Percentiles rank a stretch among this genome's conserved stretches.
phyloP scores from a whole-genome alignment of 805 yeast species.

The Suhomyces canberraensis region DNA sequence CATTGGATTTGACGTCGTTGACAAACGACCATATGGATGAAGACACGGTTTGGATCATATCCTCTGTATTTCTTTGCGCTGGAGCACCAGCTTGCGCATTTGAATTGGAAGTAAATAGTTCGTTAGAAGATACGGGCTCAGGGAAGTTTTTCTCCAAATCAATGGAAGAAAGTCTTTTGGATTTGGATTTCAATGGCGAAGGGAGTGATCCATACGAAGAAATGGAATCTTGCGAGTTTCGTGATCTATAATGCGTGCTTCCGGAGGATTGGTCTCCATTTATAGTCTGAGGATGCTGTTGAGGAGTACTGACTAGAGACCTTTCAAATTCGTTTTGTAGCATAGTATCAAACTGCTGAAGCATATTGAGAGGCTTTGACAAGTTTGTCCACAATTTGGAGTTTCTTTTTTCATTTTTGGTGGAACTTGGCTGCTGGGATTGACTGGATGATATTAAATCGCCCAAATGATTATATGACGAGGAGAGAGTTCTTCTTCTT shows the following conservation, averaged over 20 bases:
- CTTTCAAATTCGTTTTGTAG: constrained; percentile 65
- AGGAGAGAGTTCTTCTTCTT: constrained; percentile 11
- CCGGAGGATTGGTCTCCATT: constrained; percentile 1
- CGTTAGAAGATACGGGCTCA: neutral
- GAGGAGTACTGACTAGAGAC: constrained; percentile 8
- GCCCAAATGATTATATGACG: constrained; percentile 7
- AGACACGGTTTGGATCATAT: constrained; percentile 41
- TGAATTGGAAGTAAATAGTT: neutral
- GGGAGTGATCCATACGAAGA: constrained; percentile 20
- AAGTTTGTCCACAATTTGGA: constrained; percentile 32
- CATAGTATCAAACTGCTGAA: constrained; percentile 67
- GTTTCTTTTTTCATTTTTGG: constrained; percentile 7
- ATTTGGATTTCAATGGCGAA: constrained; percentile 25
- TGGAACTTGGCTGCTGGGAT: neutral
- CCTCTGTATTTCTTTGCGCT: constrained; percentile 19
- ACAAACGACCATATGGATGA: constrained; percentile 43
- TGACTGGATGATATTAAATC: neutral
- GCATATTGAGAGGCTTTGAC: constrained; percentile 39
- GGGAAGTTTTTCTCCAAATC: constrained; percentile 1
- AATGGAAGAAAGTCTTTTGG: constrained; percentile 6
- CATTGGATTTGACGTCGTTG: constrained; percentile 38
- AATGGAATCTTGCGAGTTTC: constrained; percentile 26
- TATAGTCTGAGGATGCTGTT: constrained; percentile 1
- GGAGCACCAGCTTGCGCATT: neutral
- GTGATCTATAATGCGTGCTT: constrained; percentile 7